Percentiles rank a stretch among this genome's conserved stretches.
These are phyloP conservation scores for Tolypocladium inflatum DNA, from an alignment of 2,329 filamentous ascomycete genomes.

Conservation along the genomic window DNA sequence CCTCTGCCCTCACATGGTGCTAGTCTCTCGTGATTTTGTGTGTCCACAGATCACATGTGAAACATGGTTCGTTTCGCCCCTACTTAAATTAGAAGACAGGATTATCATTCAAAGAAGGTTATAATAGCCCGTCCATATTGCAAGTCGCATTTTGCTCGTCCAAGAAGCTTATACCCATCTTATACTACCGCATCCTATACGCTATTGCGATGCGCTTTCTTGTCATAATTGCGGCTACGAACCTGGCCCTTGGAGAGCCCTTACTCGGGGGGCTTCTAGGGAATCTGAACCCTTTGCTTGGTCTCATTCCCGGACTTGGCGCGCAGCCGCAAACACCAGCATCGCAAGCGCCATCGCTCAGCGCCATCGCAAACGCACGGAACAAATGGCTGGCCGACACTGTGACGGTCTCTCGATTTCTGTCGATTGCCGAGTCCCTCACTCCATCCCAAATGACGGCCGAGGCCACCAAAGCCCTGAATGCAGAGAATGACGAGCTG, in stretches of 20 bases:
- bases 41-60: not conserved
- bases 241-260: not conserved
- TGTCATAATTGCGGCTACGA: not conserved
- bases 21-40: not conserved
- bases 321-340: not conserved
- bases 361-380: constrained; percentile 1
- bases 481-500: constrained; percentile 8
- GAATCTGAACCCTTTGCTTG: not conserved
- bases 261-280: not conserved
- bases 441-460: not conserved
- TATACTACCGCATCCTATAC: no score
- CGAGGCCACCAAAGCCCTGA: constrained; percentile 2
- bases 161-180: no score
- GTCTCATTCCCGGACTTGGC: not conserved
- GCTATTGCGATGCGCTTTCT: not conserved
- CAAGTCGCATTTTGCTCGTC: not conserved
- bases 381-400: constrained; percentile 7
- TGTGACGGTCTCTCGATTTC: constrained; percentile 5
- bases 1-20: not conserved
- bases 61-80: not conserved
- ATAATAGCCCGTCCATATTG: not conserved
- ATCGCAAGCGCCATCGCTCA: not conserved
- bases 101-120: not conserved
- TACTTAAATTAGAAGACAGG: not conserved
- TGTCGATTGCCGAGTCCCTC: constrained; percentile 5